These are phyloP conservation scores for Pythium dissotocum DNA, from an alignment of 352 stramenopile species.

Conservation along the genomic window DNA sequence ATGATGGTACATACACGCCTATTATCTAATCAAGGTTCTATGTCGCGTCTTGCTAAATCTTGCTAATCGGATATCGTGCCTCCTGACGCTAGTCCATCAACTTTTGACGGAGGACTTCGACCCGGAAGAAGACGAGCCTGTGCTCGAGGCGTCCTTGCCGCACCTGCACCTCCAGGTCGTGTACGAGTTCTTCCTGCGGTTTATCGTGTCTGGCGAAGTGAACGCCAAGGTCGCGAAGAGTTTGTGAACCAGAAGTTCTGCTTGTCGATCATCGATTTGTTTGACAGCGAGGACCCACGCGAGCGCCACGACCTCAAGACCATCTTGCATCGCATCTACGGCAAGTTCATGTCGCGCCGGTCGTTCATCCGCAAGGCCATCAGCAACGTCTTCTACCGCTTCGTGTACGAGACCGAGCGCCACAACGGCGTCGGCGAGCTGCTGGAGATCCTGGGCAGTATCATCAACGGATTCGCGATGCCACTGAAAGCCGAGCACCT, in stretches of 20 bases:
- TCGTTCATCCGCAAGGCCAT: slow-evolving; percentile 98
- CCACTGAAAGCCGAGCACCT: slow-evolving; percentile 98
- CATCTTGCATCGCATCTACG: slow-evolving; percentile 99
- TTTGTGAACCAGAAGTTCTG: slow-evolving; percentile 97
- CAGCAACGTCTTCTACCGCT: slow-evolving; percentile 98
- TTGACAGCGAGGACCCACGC: slow-evolving; percentile 95
- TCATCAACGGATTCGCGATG: slow-evolving; percentile 99
- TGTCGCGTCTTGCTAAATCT: too few species aligned
- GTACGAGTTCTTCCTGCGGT: slow-evolving; percentile 98
- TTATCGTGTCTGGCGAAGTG: slow-evolving; percentile 96
- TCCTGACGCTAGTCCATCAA: slow-evolving; percentile 71
- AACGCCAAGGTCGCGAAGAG: slow-evolving; percentile 96
- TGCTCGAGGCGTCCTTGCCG: slow-evolving; percentile 96
- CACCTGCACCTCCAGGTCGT: slow-evolving; percentile 98
- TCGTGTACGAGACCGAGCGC: slow-evolving; percentile 98
- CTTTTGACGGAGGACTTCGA: slow-evolving; percentile 99
- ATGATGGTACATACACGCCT: too few species aligned
- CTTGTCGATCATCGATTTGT: slow-evolving; percentile 80
- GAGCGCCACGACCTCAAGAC: slow-evolving; percentile 99
- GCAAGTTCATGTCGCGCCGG: slow-evolving; percentile 97
- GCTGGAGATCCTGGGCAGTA: slow-evolving; percentile 98
- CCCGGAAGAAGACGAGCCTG: slow-evolving; percentile 97
- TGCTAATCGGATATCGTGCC: slow-evolving; percentile 1
- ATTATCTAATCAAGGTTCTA: too few species aligned
- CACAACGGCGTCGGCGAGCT: slow-evolving; percentile 96